Conservation (phyloP, 768 basidiomycete genomes). For the Boletus reticuloceps region DNA sequence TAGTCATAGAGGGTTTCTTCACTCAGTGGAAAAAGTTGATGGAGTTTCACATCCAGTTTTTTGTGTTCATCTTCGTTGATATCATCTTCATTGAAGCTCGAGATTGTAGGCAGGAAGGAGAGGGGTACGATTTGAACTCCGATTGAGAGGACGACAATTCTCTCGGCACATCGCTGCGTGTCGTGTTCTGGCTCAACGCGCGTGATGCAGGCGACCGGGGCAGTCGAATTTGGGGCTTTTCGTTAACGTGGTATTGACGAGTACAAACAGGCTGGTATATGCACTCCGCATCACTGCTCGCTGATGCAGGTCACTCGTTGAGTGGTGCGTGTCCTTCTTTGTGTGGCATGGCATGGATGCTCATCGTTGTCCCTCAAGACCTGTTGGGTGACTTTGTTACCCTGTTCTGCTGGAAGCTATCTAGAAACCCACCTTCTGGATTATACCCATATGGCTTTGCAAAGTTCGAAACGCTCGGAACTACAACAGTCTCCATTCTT, state of each 20-base stretch:
- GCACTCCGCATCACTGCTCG: constrained; percentile 88
- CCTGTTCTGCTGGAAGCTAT: constrained; percentile 83
- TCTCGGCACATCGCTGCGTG: not conserved
- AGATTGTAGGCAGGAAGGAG: no score
- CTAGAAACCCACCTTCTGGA: constrained; percentile 74
- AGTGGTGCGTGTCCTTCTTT: constrained; percentile 57
- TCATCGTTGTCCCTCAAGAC: constrained; percentile 41
- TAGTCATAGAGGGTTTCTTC: no score
- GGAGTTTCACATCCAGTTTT: no score
- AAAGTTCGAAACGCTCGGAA: constrained; percentile 95
- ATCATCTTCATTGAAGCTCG: no score
- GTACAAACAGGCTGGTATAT: constrained; percentile 86
- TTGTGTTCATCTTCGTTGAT: no score
- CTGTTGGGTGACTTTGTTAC: constrained; percentile 90
- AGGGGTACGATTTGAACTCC: no score
- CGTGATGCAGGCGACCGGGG: constrained; percentile 66
- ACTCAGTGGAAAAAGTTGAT: no score
- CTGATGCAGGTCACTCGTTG: constrained; percentile 90
- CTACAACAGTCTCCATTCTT: constrained; percentile 83
- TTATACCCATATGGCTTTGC: constrained; percentile 86
- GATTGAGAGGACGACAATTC: no score
- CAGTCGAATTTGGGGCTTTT: constrained; percentile 81
- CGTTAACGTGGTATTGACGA: constrained; percentile 79
- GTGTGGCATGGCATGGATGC: not conserved
- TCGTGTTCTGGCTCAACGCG: not conserved